These are phyloP conservation scores for Microsporum canis DNA, from an alignment of 2,329 filamentous ascomycete species.

Conservation along the genomic window DNA sequence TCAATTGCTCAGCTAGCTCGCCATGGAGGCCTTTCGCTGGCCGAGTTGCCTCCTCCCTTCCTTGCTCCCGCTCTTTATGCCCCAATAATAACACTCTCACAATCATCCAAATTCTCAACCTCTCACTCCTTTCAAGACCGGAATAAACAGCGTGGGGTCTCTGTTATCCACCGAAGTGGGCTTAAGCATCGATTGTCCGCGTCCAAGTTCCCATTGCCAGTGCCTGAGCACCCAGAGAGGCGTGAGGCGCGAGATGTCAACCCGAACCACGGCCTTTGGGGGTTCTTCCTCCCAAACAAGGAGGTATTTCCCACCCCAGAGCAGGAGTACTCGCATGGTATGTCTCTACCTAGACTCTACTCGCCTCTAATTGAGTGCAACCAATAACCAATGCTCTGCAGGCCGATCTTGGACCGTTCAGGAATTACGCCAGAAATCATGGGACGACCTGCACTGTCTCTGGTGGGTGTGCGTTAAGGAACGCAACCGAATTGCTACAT, in stretches of 20 bases:
- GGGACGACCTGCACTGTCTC: conserved; percentile 81
- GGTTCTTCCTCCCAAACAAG: conserved; percentile 67
- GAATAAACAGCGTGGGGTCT: conserved; percentile 71
- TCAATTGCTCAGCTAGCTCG: conserved; percentile 19
- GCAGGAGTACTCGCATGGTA: conserved; percentile 59
- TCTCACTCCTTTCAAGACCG: conserved; percentile 48
- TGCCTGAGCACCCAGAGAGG: conserved; percentile 52
- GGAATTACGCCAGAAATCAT: conserved; percentile 80
- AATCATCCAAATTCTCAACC: conserved; percentile 15
- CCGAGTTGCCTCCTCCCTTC: conserved; percentile 34
- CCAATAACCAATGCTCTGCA: conserved; percentile 20
- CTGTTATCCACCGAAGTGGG: conserved; percentile 66
- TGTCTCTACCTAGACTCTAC: conserved; percentile 11
- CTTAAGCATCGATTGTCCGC: conserved; percentile 63
- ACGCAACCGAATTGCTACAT: conserved; percentile 77
- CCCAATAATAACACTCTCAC: conserved; percentile 3
- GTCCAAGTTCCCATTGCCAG: conserved; percentile 59
- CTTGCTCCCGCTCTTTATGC: conserved; percentile 29
- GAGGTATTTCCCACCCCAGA: conserved; percentile 56
- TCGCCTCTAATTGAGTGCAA: neutral
- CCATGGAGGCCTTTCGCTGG: conserved; percentile 23
- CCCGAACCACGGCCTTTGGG: conserved; percentile 77
- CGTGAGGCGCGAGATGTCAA: conserved; percentile 42
- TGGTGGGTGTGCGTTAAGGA: conserved; percentile 95
- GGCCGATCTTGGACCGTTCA: conserved; percentile 71